Base-by-base conservation (phyloP, 768 basidiomycete species). In the Lactarius akahatsu region DNA sequence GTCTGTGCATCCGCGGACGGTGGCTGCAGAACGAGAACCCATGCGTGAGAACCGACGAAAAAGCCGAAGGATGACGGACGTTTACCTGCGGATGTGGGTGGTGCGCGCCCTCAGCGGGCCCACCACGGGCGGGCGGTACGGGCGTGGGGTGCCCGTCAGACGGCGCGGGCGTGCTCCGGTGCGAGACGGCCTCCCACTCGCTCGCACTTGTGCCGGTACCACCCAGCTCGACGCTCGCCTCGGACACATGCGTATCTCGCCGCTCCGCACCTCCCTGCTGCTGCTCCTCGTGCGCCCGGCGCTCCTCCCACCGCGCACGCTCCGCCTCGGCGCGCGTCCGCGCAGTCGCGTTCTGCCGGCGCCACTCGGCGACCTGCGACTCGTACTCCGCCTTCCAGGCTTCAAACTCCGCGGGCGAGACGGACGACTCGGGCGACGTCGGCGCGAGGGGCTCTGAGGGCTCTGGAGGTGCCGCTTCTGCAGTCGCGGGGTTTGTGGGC, bases 301-400 rank as follows among this genome's bases (percentile, higher is more conserved):
- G 78, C 18, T 79, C 78, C 73, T 90, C 91, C 90, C 90, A 94
- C 68, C 81, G 80, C 52, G 81, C 82, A 11, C 91, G 88, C 75
- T 87, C 85, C 67, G 80, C 82, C 78, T 92, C 91, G 10, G 91
- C 89, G 74, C 88, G 91, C 73, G 85, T 80, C 60, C 91, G 87
- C 54, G 86, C 87, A 66, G 84, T 84, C 36, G 90, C 87, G 45
- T 87, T 88, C 71, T 86, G 84, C 28, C 83, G 83, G 47, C 87
- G 87, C 92, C 92, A 94, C 63, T 80, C 77, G 59, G 82, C 80
- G 13, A 91, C 79, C 52, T 90, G 87, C 1, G 83, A 77, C 59
- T 92, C 87, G 73, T 92, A 91, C 72, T 86, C 82, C 18, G 77
- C 76, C 71, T 88, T 87, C 88, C 89, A 91, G 9, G 78, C 68